Evolutionary conservation across 495 filamentous ascomycete species (phyloP).

Genomic region (Neurospora sp.): DNA sequence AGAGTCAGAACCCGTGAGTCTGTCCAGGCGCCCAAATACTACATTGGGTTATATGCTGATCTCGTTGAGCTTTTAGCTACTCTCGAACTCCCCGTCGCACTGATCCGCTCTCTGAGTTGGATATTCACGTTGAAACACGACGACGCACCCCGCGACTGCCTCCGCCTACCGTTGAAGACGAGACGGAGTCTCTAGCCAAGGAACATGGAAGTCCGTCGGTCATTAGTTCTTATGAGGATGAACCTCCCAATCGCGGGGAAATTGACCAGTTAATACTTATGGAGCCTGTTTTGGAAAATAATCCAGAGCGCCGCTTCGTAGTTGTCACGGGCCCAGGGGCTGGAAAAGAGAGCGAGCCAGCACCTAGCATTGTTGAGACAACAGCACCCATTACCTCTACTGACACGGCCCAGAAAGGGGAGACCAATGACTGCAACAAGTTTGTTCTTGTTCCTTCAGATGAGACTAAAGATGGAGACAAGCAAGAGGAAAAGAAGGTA

Average conservation of each 20-base stretch:
- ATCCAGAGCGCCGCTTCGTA: constrained; percentile 39
- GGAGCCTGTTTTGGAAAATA: constrained; percentile 30
- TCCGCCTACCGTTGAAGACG: constrained; percentile 37
- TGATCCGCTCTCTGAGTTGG: constrained; percentile 6
- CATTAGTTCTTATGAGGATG: constrained; percentile 22
- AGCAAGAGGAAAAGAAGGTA: constrained; percentile 8
- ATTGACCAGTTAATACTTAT: constrained; percentile 34
- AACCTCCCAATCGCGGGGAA: constrained; percentile 32
- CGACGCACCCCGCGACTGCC: constrained; percentile 20
- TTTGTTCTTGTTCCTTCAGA: constrained; percentile 17
- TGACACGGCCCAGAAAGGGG: constrained; percentile 7
- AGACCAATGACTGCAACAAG: constrained; percentile 34
- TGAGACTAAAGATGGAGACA: constrained; percentile 7
- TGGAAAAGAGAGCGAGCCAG: constrained; percentile 4
- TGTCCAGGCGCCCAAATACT: background rate
- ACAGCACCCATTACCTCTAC: background rate
- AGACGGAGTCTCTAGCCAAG: constrained; percentile 33
- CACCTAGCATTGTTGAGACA: background rate
- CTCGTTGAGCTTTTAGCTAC: background rate
- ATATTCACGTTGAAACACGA: constrained; percentile 3
- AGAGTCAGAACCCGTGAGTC: constrained; percentile 32
- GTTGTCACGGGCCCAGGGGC: constrained; percentile 25
- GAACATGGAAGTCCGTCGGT: constrained; percentile 25
- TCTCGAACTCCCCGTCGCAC: constrained; percentile 1
- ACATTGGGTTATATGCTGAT: background rate